Evolutionary conservation across 768 basidiomycete species (phyloP), one percentile per base, ranked within the genome.

Genomic region (Wakefieldia striispora): DNA sequence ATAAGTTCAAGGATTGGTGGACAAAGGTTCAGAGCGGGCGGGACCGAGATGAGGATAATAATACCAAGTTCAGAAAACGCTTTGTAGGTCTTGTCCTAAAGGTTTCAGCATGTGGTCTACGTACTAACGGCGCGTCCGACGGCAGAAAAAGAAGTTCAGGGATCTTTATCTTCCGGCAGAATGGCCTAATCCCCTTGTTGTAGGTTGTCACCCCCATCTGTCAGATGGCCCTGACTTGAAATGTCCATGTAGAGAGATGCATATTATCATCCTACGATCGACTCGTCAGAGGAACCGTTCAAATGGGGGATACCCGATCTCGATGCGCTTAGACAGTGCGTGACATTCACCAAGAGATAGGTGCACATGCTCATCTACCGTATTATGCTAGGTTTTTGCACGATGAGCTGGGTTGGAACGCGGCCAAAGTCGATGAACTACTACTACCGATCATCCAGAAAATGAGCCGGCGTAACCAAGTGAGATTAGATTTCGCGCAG

Each of bases 261-360:
- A 9, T 99, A 99, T 68, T 88, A 89, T 62, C 83, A 93, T 61
- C 95, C 95, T 0, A 81, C 85, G 0, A 88, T 95, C 7, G 94
- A 97, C 63, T 80, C 82, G 34, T 95, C 93, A 1, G 86, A 93
- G 47, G 95, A 97, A 54, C 85, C 89, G 0, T 98, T 99, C 67
- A 91, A 92, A 60, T 99, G 95, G 95, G 94, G 91, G 4, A 72
- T 94, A 54, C 92, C 95, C n/a, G 97, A 98, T 64, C 80, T 99
- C 2, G 92, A 97, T 62, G 94, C 86, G 3, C 79, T 99, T 46
- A 83, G 94, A 54, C 70, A 77, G 91, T 95, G 65, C 47, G 82
- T 71, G 44, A 49, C 40, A 55, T 55, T 42, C 46, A 19, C 21
- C 4, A 35, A 27, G 47, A 26, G 43, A 24, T 33, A 33, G 10